A percentile compares a stretch with the other conserved stretches of the same genome.
Evolutionary conservation across 2,329 filamentous ascomycete species (phyloP).

Genomic region (Fusarium sp.): DNA sequence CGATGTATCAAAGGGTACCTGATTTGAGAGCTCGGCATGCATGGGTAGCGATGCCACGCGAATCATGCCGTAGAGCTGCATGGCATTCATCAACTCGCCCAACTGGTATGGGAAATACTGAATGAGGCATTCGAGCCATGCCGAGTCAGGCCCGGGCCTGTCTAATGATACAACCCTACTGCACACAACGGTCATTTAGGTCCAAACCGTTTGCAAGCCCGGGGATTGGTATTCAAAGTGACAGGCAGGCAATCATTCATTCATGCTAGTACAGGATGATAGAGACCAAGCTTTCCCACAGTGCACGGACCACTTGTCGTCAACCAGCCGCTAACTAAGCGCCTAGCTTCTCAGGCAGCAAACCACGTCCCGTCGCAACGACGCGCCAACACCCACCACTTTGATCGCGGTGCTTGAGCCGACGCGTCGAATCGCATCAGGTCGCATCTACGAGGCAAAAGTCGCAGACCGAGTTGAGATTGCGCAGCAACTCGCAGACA

Average conservation of each 20-base stretch:
- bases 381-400: slow-evolving; percentile 44
- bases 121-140: not conserved
- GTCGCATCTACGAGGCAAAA: slow-evolving; percentile 38
- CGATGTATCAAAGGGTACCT: not conserved
- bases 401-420: slow-evolving; percentile 43
- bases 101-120: not conserved
- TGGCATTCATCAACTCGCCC: not conserved
- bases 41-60: not conserved
- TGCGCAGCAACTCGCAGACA: slow-evolving; percentile 41
- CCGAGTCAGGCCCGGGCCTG: not conserved
- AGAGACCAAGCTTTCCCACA: slow-evolving; percentile 2
- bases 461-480: slow-evolving; percentile 37
- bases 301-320: slow-evolving; percentile 31
- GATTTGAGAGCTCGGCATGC: not conserved
- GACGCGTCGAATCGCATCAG: slow-evolving; percentile 46
- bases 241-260: not conserved
- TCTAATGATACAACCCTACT: not conserved
- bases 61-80: not conserved
- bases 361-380: slow-evolving; percentile 32
- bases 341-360: slow-evolving; percentile 42
- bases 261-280: not conserved
- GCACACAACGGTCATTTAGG: not conserved
- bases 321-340: not conserved
- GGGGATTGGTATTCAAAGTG: not conserved
- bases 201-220: not conserved